Evolutionary conservation across 2,329 filamentous ascomycete species (phyloP), one percentile per base, ranked within the genome.

Genomic region (Pseudogymnoascus verrucosus): DNA sequence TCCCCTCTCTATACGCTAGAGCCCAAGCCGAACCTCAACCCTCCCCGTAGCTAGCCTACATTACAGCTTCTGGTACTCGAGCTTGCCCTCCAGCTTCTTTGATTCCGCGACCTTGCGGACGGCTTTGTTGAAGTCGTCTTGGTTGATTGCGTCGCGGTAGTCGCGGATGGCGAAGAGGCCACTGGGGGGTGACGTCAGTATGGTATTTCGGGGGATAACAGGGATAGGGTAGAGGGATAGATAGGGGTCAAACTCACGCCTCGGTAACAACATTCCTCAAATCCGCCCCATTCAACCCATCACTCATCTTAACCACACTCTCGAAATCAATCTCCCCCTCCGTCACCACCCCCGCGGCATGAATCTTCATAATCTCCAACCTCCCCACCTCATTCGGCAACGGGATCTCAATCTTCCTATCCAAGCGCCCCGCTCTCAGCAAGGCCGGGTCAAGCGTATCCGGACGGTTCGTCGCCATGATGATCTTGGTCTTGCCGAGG

Each of bases 281-380:
- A 85, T 99, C 95, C 61, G 95, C 95, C 74, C 95, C 95, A 78
- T 99, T 99, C 71, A 99, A 84, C 28, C 93, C 93, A 74, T 99
- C 95, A 71, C 93, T 97, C 95, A 99, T 99, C 87, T 99, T 99
- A 69, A 99, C 95, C 65, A 99, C 92, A 72, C 91, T 97, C 84
- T 99, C 95, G 74, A 96, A 99, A 76, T 99, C 96, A 73, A 99
- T 91, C 67, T 99, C 95, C 0, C 93, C 95, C 71, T 98, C 93
- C 54, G 90, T 87, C 65, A 91, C 85, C 12, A 99, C 95, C 66
- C 89, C 87, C 36, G 86, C 85, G 5, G 93, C 87, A 76, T 99
- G 95, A 70, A 99, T 99, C 85, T 99, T 99, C 77, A 99, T 82
- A 78, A 99, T 96, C 80, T 99, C 95, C 70, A 99, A 78, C 63